Evolutionary conservation across 257 asterid species (phyloP).

Genomic region (Agastache rugosa): DNA sequence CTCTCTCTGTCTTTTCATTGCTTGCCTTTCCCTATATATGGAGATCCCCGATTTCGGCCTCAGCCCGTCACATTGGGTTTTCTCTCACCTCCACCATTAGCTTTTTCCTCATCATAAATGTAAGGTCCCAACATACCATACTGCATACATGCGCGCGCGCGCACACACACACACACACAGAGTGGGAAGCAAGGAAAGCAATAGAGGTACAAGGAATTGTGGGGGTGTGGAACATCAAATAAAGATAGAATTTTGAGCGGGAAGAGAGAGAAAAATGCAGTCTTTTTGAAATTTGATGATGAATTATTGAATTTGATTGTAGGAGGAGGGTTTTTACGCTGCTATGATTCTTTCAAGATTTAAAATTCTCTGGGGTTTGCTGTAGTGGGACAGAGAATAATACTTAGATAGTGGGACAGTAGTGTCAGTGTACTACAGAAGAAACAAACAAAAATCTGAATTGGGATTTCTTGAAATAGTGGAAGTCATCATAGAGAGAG

Average conservation of each 20-base stretch:
- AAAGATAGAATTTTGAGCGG: slow-evolving; percentile 31
- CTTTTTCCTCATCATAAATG: slow-evolving; percentile 15
- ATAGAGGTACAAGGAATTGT: background rate
- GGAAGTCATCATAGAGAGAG: slow-evolving; percentile 23
- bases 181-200: slow-evolving; percentile 3
- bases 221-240: slow-evolving; percentile 21
- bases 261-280: slow-evolving; percentile 31
- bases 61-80: slow-evolving; percentile 37
- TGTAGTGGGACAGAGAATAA: slow-evolving; percentile 31
- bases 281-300: slow-evolving; percentile 33
- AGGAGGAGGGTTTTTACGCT: slow-evolving; percentile 21
- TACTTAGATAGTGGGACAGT: slow-evolving; percentile 28
- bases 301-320: slow-evolving; percentile 5
- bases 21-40: slow-evolving; percentile 32
- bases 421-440: background rate
- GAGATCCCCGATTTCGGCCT: slow-evolving; percentile 33
- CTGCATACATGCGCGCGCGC: background rate
- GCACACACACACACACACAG: background rate
- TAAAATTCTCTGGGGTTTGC: slow-evolving; percentile 34
- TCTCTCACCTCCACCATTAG: slow-evolving; percentile 31
- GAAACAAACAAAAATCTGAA: slow-evolving; percentile 12
- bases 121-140: background rate
- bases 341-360: slow-evolving; percentile 35
- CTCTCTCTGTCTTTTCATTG: slow-evolving; percentile 21
- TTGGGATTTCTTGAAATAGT: slow-evolving; percentile 27